Percentiles rank a stretch among this genome's conserved stretches.
phyloP scores from a whole-genome alignment of 768 basidiomycete species.

The Lyophyllum decastes region DNA sequence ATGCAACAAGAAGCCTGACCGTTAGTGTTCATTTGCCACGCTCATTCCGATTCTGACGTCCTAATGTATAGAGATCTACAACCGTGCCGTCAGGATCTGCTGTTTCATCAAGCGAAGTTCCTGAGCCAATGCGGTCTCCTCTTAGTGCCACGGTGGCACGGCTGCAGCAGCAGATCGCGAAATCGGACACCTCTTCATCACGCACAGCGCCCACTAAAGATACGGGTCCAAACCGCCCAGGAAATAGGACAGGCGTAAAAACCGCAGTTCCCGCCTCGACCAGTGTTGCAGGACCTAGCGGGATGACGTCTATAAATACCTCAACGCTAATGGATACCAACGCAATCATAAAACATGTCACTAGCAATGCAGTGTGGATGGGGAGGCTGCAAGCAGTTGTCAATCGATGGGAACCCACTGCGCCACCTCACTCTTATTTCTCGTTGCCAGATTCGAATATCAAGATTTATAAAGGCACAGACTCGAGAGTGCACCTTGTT shows the following conservation, averaged over 20 bases:
- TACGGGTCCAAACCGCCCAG: neutral
- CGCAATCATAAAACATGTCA: neutral
- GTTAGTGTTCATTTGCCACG: neutral
- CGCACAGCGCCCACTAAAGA: neutral
- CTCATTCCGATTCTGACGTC: neutral
- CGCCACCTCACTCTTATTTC: neutral
- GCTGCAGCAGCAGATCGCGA: constrained; percentile 3
- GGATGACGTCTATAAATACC: neutral
- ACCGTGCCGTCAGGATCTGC: neutral
- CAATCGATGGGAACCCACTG: neutral
- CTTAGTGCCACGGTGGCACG: neutral
- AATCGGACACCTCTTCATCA: neutral
- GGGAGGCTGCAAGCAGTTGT: neutral
- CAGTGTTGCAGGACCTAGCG: neutral
- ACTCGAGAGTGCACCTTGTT: neutral
- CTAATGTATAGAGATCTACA: neutral
- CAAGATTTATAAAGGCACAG: constrained; percentile 3
- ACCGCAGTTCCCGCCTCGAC: neutral
- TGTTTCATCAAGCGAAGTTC: neutral
- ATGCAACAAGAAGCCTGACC: neutral
- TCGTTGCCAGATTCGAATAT: neutral
- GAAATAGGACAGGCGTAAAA: too few species aligned
- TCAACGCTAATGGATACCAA: neutral
- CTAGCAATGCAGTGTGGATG: neutral
- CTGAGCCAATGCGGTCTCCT: neutral